Evolutionary conservation across 176 grass and related monocot species (phyloP), one percentile per base, ranked within the genome.

Genomic region (Phyllostachys edulis): DNA sequence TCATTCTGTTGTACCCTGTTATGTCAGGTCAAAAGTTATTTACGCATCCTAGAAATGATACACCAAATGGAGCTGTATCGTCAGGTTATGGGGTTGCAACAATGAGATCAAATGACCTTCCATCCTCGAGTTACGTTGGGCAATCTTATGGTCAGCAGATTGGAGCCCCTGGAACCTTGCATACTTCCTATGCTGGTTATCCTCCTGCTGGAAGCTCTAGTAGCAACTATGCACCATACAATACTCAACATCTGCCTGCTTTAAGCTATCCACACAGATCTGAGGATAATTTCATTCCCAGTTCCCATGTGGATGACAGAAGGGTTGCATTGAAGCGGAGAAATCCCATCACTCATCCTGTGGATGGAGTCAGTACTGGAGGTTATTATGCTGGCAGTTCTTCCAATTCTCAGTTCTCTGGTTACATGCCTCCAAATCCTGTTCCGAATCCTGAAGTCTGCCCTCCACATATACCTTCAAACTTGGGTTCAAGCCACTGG

Each of bases 251-350:
- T 37, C 39, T 47, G 4, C 76, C 81, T 51, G 29, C 67, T 68
- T 50, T 75, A 76, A 90, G 34, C 27, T 87, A 90, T 80, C 84
- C 89, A 63, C 61, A 62, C 62, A 83, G 89, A 45, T 73, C 80
- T 5, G 80, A 87, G 13, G 84, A 87, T 87, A 80, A 67, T 84
- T 84, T 87, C 29, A 64, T 71, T 71, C 85, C 44, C n/a, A 79
- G 69, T 71, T 63, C 81, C 42, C 76, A 80, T 70, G 86, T 77
- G 79, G 84, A 87, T 71, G 72, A 89, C 42, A 76, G 87, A 81
- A 86, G 89, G 77, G 62, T 81, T 78, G 39, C 92, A 65, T 72
- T 73, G 24, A 94, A 94, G 50, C 78, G 92, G 40, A 91, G 87
- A 89, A 87, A 80, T 64, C 84, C 84, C 14, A 64, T 80, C 54